Evolutionary conservation across 73 alveolate species (phyloP).

Genomic region (Blepharisma stoltei): DNA sequence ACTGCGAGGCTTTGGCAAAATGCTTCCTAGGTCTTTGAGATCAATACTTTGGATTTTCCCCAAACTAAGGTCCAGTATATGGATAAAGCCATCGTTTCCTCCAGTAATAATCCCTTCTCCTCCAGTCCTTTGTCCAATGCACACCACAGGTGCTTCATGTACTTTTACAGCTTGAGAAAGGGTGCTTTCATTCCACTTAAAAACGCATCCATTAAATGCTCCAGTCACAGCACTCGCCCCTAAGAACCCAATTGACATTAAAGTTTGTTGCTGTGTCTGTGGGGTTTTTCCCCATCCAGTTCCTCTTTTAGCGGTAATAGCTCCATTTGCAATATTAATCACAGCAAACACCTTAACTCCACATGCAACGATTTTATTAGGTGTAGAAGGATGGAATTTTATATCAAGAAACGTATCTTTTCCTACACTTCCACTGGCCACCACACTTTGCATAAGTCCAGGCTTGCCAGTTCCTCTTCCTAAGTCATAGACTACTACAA

Average conservation of each 20-base stretch:
- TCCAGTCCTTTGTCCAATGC: constrained; percentile 67
- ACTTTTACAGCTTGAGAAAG: constrained; percentile 75
- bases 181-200: constrained; percentile 74
- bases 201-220: constrained; percentile 76
- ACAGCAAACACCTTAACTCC: constrained; percentile 35
- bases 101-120: constrained; percentile 92
- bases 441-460: constrained; percentile 61
- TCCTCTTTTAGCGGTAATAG: constrained; percentile 60
- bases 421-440: constrained; percentile 89
- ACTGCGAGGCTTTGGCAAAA: constrained; percentile 79
- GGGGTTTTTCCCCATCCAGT: constrained; percentile 79
- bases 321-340: constrained; percentile 5
- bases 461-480: constrained; percentile 53
- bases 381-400: constrained; percentile 76
- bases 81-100: constrained; percentile 86
- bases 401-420: constrained; percentile 81
- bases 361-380: constrained; percentile 77
- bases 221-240: constrained; percentile 86
- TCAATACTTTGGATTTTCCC: constrained; percentile 35
- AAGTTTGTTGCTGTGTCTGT: constrained; percentile 63
- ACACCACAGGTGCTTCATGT: constrained; percentile 77
- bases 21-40: constrained; percentile 59
- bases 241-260: constrained; percentile 79
- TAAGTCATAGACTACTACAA: constrained; percentile 87
- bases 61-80: constrained; percentile 67